Evolutionary conservation across 768 basidiomycete species (phyloP), one percentile per base, ranked within the genome.

Genomic region (Boletus tomentosulus): DNA sequence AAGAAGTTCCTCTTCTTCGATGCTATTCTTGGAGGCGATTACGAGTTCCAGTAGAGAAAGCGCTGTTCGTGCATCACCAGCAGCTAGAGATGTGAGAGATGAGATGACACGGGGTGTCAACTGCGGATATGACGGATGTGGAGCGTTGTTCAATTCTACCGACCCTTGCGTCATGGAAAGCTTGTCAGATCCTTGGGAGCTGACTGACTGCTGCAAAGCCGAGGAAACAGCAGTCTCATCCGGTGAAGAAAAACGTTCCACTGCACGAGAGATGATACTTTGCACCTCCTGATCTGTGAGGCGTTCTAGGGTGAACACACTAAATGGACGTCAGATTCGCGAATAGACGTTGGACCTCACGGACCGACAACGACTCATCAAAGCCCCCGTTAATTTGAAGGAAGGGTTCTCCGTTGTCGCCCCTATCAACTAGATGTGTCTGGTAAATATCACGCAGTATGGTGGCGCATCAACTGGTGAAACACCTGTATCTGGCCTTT

Each of bases 361-460:
- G 62, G 58, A 86, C 88, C 88, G 79, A 69, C 89, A 91, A 42
- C 89, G 82, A 63, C 85, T 86, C 30, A 91, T 71, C 28, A 91
- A 73, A 11, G 89, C 84, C 31, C 82, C 77, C 16, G 84, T 88
- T 31, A 91, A 67, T 59, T 87, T 89, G 73, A 94, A 94, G 0
- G 88, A 90, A 1, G 91, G 91, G 57, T 94, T 94, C 68, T 94
- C 92, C 1, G 91, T 93, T 3, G 91, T 94, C 1, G 91, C 89
- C 27, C 89, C 89, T 61, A 92, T 80, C 28, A 91, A 72, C 81
- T 86, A 13, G 34, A 16, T 19, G 15, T 13, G 19, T 24, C 33
- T 28, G 31, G 33, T 56, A 39, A 53, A 10, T 11, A 37, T 43
- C 30, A 27, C 37, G 24, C 46, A 51, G 48, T n/a, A 50, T 13